Conservation (phyloP, 495 filamentous ascomycete species). For the Penicillium fimorum region DNA sequence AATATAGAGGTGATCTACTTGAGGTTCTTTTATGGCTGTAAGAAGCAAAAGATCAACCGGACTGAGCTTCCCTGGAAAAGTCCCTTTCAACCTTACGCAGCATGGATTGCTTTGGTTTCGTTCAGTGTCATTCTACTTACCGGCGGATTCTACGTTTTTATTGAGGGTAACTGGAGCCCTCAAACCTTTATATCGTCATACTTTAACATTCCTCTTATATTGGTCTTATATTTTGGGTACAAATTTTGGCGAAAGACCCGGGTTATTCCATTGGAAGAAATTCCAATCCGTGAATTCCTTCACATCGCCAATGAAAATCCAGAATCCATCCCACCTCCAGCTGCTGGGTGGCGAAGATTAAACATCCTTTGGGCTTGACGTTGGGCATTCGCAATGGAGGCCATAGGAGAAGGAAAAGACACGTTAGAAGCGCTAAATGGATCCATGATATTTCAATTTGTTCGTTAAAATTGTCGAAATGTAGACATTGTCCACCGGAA, state of each 20-base stretch:
- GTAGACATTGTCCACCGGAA: neutral
- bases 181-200: constrained; percentile 22
- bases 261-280: constrained; percentile 46
- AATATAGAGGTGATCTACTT: constrained; percentile 50
- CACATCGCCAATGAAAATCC: neutral
- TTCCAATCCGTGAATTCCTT: constrained; percentile 23
- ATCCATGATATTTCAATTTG: neutral
- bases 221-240: constrained; percentile 48
- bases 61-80: constrained; percentile 45
- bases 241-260: constrained; percentile 52
- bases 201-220: constrained; percentile 50
- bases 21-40: constrained; percentile 49
- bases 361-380: constrained; percentile 2
- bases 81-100: constrained; percentile 44
- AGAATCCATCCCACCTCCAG: constrained; percentile 5
- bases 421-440: neutral
- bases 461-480: neutral
- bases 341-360: neutral
- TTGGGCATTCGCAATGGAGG: neutral
- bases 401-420: neutral
- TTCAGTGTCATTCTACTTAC: constrained; percentile 39
- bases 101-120: constrained; percentile 42
- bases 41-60: constrained; percentile 38
- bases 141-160: constrained; percentile 29
- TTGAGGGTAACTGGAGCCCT: constrained; percentile 42